A percentile compares a stretch with the other conserved stretches of the same genome.
Conservation (phyloP, 345 rosid species). For the Hibiscus tridactylites region DNA sequence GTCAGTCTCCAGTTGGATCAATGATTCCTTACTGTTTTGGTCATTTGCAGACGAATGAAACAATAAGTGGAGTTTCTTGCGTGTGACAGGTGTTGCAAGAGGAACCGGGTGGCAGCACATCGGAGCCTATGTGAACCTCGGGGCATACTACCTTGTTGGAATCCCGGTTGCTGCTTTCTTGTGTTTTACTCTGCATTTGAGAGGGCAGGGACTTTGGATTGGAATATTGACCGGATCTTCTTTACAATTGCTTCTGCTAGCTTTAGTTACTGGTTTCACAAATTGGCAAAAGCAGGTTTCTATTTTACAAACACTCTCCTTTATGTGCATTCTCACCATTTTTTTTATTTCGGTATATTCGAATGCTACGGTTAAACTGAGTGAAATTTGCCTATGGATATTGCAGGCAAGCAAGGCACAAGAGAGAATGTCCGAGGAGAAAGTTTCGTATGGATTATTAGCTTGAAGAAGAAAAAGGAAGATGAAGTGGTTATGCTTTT, state of each 20-base stretch:
- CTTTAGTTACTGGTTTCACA: constrained; percentile 37
- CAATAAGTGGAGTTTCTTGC: neutral
- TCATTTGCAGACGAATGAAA: neutral
- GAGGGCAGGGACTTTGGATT: constrained; percentile 18
- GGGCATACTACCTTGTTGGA: constrained; percentile 50
- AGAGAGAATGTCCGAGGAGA: constrained; percentile 27
- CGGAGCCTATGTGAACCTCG: constrained; percentile 54
- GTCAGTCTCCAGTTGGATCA: constrained; percentile 8
- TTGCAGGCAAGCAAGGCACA: constrained; percentile 31
- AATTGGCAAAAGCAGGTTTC: constrained; percentile 56
- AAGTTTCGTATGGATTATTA: neutral
- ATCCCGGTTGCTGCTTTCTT: constrained; percentile 36
- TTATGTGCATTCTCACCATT: neutral
- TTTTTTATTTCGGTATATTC: neutral
- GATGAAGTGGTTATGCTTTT: neutral
- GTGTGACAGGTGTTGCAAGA: constrained; percentile 43
- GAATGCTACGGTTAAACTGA: neutral
- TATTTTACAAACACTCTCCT: neutral
- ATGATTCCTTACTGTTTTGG: neutral
- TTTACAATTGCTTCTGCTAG: constrained; percentile 31
- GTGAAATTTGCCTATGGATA: neutral
- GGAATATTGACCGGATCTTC: constrained; percentile 39
- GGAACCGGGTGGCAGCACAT: constrained; percentile 64
- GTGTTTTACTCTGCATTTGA: constrained; percentile 27
- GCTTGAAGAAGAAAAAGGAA: neutral